Evolutionary conservation across 768 basidiomycete genomes (phyloP).

Genomic region (Podaxis carcinomalis): DNA sequence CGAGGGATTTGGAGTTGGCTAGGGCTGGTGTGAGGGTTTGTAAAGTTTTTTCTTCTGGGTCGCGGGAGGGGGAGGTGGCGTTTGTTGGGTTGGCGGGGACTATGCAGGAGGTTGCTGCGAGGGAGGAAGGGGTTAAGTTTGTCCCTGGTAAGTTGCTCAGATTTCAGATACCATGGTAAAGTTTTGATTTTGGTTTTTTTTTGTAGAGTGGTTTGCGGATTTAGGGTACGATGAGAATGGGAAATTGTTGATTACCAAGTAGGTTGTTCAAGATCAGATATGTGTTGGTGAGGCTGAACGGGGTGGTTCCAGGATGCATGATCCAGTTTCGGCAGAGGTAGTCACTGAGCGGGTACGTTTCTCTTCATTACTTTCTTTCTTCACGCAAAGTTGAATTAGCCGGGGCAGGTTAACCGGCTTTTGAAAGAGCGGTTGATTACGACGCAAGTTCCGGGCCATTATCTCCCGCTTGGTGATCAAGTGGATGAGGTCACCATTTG

Average conservation of each 20-base stretch:
- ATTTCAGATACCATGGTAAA: too few relatives aligned
- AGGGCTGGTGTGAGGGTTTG: constrained; percentile 50
- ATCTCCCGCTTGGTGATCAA: constrained; percentile 38
- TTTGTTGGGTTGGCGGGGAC: constrained; percentile 65
- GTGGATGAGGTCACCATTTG: constrained; percentile 56
- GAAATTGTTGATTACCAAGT: constrained; percentile 56
- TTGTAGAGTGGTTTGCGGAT: constrained; percentile 59
- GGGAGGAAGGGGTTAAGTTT: constrained; percentile 52
- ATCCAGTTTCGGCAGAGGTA: constrained; percentile 36
- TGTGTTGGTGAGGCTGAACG: neutral
- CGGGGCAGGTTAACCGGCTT: constrained; percentile 38
- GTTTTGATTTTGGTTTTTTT: too few relatives aligned
- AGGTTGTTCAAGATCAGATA: too few relatives aligned
- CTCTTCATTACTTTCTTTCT: neutral
- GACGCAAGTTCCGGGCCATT: constrained; percentile 33
- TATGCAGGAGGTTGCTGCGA: constrained; percentile 52
- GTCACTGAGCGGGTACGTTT: constrained; percentile 39
- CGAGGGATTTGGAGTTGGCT: constrained; percentile 51
- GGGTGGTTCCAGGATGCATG: constrained; percentile 40
- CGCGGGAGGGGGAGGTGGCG: constrained; percentile 26
- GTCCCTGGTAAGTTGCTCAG: constrained; percentile 44
- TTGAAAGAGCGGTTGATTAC: constrained; percentile 42
- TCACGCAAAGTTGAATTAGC: neutral
- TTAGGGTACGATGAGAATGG: constrained; percentile 55
- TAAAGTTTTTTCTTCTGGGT: constrained; percentile 39